Conservation (phyloP, 495 filamentous ascomycete species). For the Penicillium angulare region DNA sequence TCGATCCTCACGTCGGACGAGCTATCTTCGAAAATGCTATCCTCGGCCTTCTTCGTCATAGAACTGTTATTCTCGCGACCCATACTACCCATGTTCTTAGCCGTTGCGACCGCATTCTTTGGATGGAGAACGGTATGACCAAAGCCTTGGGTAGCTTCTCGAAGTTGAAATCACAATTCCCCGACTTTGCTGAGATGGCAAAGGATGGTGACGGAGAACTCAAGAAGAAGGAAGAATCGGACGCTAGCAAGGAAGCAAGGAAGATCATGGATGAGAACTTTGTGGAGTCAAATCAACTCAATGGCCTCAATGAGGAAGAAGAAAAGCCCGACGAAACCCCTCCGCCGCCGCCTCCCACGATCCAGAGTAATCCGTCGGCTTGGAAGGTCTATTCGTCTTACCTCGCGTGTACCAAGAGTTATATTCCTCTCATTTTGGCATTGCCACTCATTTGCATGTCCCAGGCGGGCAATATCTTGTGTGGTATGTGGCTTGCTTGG, state of each 20-base stretch:
- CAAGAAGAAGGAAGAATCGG: neutral
- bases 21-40: slow-evolving; percentile 59
- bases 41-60: slow-evolving; percentile 6
- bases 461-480: neutral
- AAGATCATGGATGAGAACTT: neutral
- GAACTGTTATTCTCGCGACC: slow-evolving; percentile 20
- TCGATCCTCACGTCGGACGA: slow-evolving; percentile 52
- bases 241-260: neutral
- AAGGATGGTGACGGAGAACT: neutral
- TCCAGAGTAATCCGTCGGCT: too few relatives aligned
- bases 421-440: neutral
- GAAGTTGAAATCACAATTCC: neutral
- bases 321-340: neutral
- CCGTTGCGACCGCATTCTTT: neutral
- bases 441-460: neutral
- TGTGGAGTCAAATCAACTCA: too few relatives aligned
- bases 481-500: neutral
- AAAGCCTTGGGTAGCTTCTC: neutral
- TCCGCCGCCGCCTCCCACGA: too few relatives aligned
- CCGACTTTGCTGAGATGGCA: neutral
- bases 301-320: too few relatives aligned
- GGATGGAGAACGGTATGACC: neutral
- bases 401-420: neutral
- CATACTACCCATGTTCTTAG: slow-evolving; percentile 21
- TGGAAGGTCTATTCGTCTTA: neutral